Evolutionary conservation across 2,329 filamentous ascomycete genomes (phyloP).

Genomic region (Apiospora rasikravindrae): DNA sequence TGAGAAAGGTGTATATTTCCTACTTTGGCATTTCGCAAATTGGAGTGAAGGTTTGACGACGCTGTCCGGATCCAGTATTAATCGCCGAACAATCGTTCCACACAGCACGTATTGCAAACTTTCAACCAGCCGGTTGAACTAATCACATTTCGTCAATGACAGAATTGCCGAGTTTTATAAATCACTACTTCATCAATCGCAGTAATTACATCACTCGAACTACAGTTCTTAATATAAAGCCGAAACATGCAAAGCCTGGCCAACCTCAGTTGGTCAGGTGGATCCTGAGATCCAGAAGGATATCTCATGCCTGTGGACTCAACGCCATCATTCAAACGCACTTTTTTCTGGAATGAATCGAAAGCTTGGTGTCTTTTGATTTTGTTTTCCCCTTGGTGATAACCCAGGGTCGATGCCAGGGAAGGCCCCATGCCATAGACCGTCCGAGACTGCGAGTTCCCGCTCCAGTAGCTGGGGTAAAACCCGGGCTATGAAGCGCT

Average conservation of each 20-base stretch:
- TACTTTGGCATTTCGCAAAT: background rate
- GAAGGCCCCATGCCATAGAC: background rate
- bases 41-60: background rate
- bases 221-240: background rate
- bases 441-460: background rate
- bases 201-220: background rate
- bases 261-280: background rate
- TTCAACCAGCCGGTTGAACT: background rate
- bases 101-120: background rate
- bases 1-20: background rate
- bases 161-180: background rate
- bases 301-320: background rate
- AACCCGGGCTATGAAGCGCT: background rate
- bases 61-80: background rate
- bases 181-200: background rate
- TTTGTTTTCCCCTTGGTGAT: background rate
- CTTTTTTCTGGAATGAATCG: background rate
- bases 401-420: background rate
- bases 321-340: constrained; percentile 1
- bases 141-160: background rate
- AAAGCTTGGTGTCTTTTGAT: background rate
- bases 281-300: background rate
- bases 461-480: background rate
- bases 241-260: background rate
- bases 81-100: background rate